These are phyloP conservation scores for Colletotrichum kahawae DNA, from an alignment of 2,329 filamentous ascomycete species.

Conservation along the genomic window DNA sequence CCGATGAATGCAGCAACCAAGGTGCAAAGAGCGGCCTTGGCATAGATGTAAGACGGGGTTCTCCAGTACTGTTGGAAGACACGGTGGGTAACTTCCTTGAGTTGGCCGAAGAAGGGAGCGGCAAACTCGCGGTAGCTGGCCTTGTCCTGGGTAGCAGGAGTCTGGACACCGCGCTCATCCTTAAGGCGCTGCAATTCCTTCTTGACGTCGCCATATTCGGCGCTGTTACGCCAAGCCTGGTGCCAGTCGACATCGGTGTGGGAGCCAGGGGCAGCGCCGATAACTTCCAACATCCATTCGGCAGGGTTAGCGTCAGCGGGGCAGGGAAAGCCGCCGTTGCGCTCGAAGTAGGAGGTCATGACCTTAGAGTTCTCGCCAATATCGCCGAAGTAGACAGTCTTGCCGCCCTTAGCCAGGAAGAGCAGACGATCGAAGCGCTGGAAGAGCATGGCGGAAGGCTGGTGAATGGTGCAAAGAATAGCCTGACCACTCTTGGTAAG, in stretches of 20 bases:
- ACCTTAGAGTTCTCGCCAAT: slow-evolving; percentile 73
- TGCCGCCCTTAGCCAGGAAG: slow-evolving; percentile 77
- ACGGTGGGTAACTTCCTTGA: slow-evolving; percentile 70
- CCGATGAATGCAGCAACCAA: slow-evolving; percentile 77
- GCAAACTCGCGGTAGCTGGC: slow-evolving; percentile 77
- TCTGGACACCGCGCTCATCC: slow-evolving; percentile 44
- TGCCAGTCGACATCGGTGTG: slow-evolving; percentile 70
- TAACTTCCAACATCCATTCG: slow-evolving; percentile 76
- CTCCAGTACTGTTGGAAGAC: slow-evolving; percentile 95
- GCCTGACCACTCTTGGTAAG: slow-evolving; percentile 88
- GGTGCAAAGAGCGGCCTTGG: slow-evolving; percentile 73
- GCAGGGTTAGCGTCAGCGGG: slow-evolving; percentile 76
- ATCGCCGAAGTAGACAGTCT: slow-evolving; percentile 82
- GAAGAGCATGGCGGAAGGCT: slow-evolving; percentile 95
- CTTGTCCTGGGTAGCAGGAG: slow-evolving; percentile 37
- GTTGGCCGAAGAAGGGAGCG: slow-evolving; percentile 72
- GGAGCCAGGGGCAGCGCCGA: slow-evolving; percentile 68
- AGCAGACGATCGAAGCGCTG: slow-evolving; percentile 86
- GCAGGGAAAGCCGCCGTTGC: slow-evolving; percentile 70
- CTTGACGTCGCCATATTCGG: slow-evolving; percentile 61
- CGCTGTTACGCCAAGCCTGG: slow-evolving; percentile 63
- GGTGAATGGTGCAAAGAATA: slow-evolving; percentile 96
- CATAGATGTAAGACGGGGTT: slow-evolving; percentile 86
- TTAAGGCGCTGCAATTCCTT: slow-evolving; percentile 63
- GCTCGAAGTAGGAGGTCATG: slow-evolving; percentile 78